phyloP scores from a whole-genome alignment of 2,329 filamentous ascomycete species.

The Rhexocercosporidium sp. region DNA sequence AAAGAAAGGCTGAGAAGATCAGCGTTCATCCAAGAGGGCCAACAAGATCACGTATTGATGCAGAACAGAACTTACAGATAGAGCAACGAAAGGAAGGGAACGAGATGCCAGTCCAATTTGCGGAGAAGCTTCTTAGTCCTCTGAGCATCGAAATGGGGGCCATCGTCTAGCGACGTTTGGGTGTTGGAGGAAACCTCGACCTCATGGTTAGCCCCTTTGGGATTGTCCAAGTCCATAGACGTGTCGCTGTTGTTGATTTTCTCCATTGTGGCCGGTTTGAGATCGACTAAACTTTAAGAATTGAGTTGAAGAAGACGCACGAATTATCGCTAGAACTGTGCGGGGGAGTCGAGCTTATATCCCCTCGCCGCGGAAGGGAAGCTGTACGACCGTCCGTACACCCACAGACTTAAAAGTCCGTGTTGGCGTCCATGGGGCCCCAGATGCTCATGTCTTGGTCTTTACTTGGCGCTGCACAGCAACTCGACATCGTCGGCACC shows the following conservation, averaged over 20 bases:
- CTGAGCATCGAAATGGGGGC: conserved; percentile 13
- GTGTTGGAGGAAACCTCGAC: conserved; percentile 4
- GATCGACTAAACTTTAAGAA: neutral
- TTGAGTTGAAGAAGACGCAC: neutral
- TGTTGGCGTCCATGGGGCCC: conserved; percentile 18
- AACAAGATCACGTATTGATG: neutral
- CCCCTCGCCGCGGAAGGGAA: conserved; percentile 3
- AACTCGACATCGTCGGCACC: conserved; percentile 13
- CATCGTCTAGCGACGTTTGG: conserved; percentile 10
- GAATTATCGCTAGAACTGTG: neutral
- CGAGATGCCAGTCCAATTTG: conserved; percentile 38
- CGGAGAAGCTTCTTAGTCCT: conserved; percentile 32
- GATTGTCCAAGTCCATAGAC: conserved; percentile 15
- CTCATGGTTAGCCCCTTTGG: conserved; percentile 1
- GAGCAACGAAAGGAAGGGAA: conserved; percentile 56
- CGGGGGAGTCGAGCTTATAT: conserved; percentile 16
- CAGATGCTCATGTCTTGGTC: conserved; percentile 11
- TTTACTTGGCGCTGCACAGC: conserved; percentile 5
- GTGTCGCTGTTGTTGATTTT: conserved; percentile 20
- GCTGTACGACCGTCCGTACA: conserved; percentile 10
- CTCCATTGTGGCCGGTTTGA: conserved; percentile 12
- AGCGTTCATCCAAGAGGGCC: neutral
- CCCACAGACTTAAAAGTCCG: conserved; percentile 16
- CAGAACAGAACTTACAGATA: conserved; percentile 46
- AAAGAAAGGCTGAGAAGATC: conserved; percentile 34